Percentiles rank a stretch among this genome's conserved stretches.
phyloP scores from a whole-genome alignment of 78 protist species.

The Chrysochromulina tobinii region DNA sequence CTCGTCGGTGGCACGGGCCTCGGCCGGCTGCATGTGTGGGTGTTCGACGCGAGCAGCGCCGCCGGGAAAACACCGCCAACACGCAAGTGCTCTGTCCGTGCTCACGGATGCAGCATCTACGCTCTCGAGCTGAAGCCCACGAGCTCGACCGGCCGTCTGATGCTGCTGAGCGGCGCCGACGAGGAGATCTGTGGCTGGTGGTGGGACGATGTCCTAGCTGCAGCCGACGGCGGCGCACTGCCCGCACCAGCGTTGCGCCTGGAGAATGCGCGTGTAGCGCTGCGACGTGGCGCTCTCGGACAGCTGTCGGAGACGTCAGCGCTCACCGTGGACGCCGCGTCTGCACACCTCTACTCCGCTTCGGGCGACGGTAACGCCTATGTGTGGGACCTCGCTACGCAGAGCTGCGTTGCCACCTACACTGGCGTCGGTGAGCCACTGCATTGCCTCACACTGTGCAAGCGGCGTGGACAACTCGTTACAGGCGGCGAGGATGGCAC shows the following conservation, averaged over 20 bases:
- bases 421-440: not conserved
- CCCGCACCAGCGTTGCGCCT: not conserved
- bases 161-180: not conserved
- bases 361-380: slow-evolving; percentile 25
- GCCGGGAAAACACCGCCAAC: too few relatives aligned
- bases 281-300: not conserved
- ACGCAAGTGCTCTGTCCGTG: not conserved
- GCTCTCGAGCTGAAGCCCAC: not conserved
- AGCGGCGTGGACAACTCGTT: not conserved
- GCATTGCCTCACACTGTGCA: not conserved
- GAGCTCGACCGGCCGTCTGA: too few relatives aligned
- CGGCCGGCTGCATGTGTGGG: slow-evolving; percentile 3
- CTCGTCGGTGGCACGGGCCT: not conserved
- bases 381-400: not conserved
- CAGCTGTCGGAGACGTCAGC: not conserved
- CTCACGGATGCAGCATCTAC: not conserved
- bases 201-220: not conserved
- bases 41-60: not conserved
- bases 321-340: not conserved
- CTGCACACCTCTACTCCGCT: not conserved
- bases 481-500: slow-evolving; percentile 7
- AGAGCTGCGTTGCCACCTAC: not conserved
- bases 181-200: not conserved
- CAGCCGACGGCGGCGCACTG: not conserved
- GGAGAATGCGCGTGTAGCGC: not conserved